Evolutionary conservation across 495 filamentous ascomycete species (phyloP), one percentile per base, ranked within the genome.

Genomic region (Penicillium ucsense): DNA sequence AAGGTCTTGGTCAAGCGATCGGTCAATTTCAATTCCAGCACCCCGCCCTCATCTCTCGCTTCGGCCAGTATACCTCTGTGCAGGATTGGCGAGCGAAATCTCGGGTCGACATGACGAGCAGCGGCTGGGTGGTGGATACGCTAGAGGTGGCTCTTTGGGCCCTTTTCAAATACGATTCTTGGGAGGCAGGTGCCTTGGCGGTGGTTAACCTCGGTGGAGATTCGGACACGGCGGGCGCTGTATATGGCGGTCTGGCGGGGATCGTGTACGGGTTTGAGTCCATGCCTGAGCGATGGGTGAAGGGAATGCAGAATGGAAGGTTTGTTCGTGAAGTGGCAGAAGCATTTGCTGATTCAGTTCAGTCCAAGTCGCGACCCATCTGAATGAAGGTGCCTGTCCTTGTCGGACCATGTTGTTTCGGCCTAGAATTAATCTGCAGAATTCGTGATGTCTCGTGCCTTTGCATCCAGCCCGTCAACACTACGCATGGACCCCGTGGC

Each of bases 221-320:
- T 64, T 63, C 72, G 6, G 76, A 79, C 56, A 76, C 70, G 5
- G 73, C 70, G 6, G 73, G 64, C 6, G 74, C 73, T 4, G 62
- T 76, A 32, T 74, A 73, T 53, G 76, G 73, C 4, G 72, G 70
- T 4, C 45, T 79, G 11, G 70, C 68, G 4, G 72, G 71, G 1
- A 64, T 62, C 2, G 74, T 60, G 50, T 73, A 76, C 62, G 70
- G 68, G 4, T 43, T 61, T 35, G 67, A 62, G 10, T 47, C 49
- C 2, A 63, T 70, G 9, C 66, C 68, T 2, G 2, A 11, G n/a
- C 38, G 57, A 31, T 72, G 71, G 69, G 39, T 66, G 29, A 45
- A 54, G 3, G 52, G 53, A 5, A 57, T 72, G 55, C 51, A 61
- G 52, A 67, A 56, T 8, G 27, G 40, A 37, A 41, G 35, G 4